Percentiles rank a stretch among this genome's conserved stretches.
Conservation (phyloP, 2,329 filamentous ascomycete genomes). For the Calonectria crousiana region DNA sequence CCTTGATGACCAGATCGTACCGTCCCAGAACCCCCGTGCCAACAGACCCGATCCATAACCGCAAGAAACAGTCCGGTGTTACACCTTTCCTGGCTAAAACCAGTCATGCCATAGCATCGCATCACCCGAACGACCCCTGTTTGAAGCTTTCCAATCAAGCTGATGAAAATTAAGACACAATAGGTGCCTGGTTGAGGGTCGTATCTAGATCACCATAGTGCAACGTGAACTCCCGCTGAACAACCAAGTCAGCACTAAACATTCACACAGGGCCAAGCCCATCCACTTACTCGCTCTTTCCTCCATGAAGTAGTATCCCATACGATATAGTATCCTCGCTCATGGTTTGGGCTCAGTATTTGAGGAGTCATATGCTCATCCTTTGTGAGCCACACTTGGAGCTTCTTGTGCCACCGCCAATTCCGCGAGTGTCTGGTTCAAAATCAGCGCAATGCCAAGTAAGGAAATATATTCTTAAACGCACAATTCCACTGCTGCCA, state of each 20-base stretch:
- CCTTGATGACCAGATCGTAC: constrained; percentile 46
- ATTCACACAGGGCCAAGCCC: not conserved
- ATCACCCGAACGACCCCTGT: constrained; percentile 16
- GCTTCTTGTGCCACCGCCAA: constrained; percentile 78
- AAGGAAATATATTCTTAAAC: constrained; percentile 35
- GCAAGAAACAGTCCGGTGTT: constrained; percentile 46
- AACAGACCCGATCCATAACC: constrained; percentile 47
- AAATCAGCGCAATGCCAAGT: constrained; percentile 16
- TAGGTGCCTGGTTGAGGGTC: constrained; percentile 50
- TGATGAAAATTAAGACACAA: constrained; percentile 40
- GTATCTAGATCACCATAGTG: constrained; percentile 73
- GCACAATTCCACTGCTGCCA: constrained; percentile 74
- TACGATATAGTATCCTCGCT: constrained; percentile 75
- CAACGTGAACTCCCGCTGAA: constrained; percentile 70
- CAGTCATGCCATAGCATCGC: constrained; percentile 31
- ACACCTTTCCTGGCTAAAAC: constrained; percentile 36
- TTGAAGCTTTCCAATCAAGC: constrained; percentile 24
- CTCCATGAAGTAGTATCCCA: constrained; percentile 74
- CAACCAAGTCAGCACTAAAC: constrained; percentile 23
- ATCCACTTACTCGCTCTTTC: constrained; percentile 69
- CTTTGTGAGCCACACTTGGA: constrained; percentile 76
- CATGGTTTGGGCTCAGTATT: constrained; percentile 67
- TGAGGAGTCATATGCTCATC: constrained; percentile 75
- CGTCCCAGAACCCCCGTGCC: constrained; percentile 45
- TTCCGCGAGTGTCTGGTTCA: constrained; percentile 69